These are phyloP conservation scores for Beta corolliflora DNA, from an alignment of 179 eudicot genomes.

Conservation along the genomic window DNA sequence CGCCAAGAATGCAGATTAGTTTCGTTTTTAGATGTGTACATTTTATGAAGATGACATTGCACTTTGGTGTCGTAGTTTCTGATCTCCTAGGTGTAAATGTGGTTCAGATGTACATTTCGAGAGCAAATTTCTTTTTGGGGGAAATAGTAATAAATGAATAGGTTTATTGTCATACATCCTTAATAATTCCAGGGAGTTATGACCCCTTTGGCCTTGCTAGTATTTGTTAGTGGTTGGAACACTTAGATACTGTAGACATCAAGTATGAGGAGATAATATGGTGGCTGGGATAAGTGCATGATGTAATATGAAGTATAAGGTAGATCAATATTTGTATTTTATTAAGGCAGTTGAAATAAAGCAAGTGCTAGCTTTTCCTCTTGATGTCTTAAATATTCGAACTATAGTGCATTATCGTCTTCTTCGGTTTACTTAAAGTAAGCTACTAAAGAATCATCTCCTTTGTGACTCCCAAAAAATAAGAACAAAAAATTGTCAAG, in stretches of 20 bases:
- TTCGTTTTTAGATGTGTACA: slow-evolving; percentile 20
- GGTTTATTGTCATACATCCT: slow-evolving; percentile 2
- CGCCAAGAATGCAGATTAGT: slow-evolving; percentile 6
- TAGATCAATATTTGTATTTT: background rate
- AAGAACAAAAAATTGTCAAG: no score
- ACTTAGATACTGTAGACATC: background rate
- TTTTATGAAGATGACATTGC: slow-evolving; percentile 21
- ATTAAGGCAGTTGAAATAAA: background rate
- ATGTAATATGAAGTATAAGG: background rate
- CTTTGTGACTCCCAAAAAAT: no score
- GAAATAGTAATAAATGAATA: background rate
- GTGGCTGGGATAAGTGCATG: background rate
- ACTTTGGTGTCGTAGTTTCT: slow-evolving; percentile 7
- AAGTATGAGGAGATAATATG: background rate
- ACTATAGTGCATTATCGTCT: no score
- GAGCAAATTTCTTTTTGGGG: background rate
- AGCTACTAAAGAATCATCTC: no score
- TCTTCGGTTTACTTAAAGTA: no score
- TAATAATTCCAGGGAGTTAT: slow-evolving; percentile 20
- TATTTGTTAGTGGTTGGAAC: background rate
- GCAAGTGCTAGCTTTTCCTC: background rate
- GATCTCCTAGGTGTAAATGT: slow-evolving; percentile 12
- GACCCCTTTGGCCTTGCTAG: background rate
- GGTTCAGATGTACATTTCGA: slow-evolving; percentile 22
- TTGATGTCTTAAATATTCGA: background rate